Base-by-base conservation (phyloP, 2,329 filamentous ascomycete genomes). In the Polychaeton citri region DNA sequence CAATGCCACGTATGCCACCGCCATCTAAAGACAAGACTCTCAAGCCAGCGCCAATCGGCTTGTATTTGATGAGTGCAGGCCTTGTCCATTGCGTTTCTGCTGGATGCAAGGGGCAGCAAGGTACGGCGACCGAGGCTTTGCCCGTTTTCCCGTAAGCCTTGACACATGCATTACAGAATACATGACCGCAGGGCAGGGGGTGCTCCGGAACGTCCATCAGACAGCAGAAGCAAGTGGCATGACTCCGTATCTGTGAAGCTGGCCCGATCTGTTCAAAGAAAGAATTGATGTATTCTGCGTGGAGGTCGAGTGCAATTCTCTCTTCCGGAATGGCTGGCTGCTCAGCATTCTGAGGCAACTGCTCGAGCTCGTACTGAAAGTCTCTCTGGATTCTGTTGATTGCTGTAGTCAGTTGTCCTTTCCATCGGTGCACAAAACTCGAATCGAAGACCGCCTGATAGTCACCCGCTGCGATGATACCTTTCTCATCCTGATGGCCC, bases 1-100 rank as follows among this genome's bases (percentile, higher is more conserved):
- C 60, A 17, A 69, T 63, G 2, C 63, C 64, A 32, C 64, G 51
- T 28, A 68, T 58, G 2, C 65, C 65, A 9, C 65, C 65, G n/a
- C 53, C 66, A 37, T 45, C 43, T 5, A 54, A 43, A 2, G 49
- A 49, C 7, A 54, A 41, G 6, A 55, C 38, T 16, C 52, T 47
- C 15, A 48, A 43, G 21, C 51, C 49, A 4, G 53, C 51, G 18
- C 48, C 48, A 1, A 37, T 32, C 6, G 52, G 43, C 36, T 46
- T 48, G 42, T 47, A 51, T 30, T 46, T 50, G 35, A 55, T 48
- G 18, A 48, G 31, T 2, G 46, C 40, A 4, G 54, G 49, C 36
- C 47, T 44, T 5, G 63, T 58, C 64, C 64, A 38, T 28, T 45
- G 48, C 1, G 50, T 43, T 19, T 34, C 30, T 20, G 45, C 45